Evolutionary conservation across 768 basidiomycete genomes (phyloP), one percentile per base, ranked within the genome.

Genomic region (Kwoniella mangroviensis): DNA sequence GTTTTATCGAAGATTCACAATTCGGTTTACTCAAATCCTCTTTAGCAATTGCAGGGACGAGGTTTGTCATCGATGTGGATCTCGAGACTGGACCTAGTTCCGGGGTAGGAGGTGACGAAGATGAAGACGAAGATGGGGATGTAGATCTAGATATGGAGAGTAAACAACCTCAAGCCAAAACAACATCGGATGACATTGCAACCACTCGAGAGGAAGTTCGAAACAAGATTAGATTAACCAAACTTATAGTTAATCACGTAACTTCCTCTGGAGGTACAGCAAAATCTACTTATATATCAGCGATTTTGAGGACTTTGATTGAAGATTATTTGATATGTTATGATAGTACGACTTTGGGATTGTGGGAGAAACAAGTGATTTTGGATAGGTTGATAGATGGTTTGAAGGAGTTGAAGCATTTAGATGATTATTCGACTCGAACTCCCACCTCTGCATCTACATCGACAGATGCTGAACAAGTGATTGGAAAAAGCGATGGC

Each of bases 1-100:
- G 72, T 55, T 80, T 73, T 58, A 72, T 78, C 53, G 79, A 80
- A 65, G 79, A 80, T 59, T 78, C 79, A 2, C 79, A 80, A 68
- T 80, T 80, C 62, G 79, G 79, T 10, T 65, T 80, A 7, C 63
- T 80, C 22, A 77, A 78, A 63, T 71, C 73, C 15, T 71, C 75
- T 6, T 53, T 80, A 1, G 75, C 79, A 19, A 68, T 80, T 1
- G 79, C 79, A 9, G 79, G 79, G 0, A 65, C 67, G 3, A 51
- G 72, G 54, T 77, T 80, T 61, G 79, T 80, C 4, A 69, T 77
- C 13, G 79, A 80, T 65, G 73, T 80, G 2, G 79, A 80, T 66
- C 64, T 80, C 4, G 76, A 80, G 52, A 71, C 65, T 45, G 75
- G 76, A 49, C 60, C 73, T 11, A 42, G 49, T 0, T 41, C 43